Evolutionary conservation across 1,139 yeast species (phyloP).

Genomic region (Yamadazyma oceani): DNA sequence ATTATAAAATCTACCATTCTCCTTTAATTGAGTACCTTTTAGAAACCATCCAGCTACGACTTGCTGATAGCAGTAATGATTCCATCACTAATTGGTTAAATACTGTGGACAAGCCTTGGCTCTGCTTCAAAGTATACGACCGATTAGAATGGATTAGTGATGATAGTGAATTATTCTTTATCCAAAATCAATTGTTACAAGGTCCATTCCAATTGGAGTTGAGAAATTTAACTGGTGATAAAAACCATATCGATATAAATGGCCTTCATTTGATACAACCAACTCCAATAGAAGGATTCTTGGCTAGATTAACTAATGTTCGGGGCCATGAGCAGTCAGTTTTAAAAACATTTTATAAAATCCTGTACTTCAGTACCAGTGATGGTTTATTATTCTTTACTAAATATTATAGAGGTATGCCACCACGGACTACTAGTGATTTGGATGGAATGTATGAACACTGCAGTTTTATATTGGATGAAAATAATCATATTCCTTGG

Average conservation of each 20-base stretch:
- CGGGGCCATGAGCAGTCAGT: conserved; percentile 43
- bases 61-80: conserved; percentile 5
- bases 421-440: conserved; percentile 53
- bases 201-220: conserved; percentile 49
- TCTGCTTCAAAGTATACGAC: conserved; percentile 68
- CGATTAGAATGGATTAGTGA: conserved; percentile 73
- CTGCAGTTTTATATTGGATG: conserved; percentile 52
- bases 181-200: conserved; percentile 29
- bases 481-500: conserved; percentile 61
- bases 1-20: conserved; percentile 35
- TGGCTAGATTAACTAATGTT: conserved; percentile 56
- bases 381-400: conserved; percentile 63
- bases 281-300: conserved; percentile 71
- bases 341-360: conserved; percentile 49
- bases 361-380: conserved; percentile 63
- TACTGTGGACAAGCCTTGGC: conserved; percentile 33
- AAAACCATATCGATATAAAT: conserved; percentile 1
- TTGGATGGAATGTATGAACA: conserved; percentile 34
- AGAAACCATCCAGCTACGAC: conserved; percentile 17
- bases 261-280: conserved; percentile 34
- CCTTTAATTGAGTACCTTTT: conserved; percentile 36
- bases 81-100: conserved; percentile 10
- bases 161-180: conserved; percentile 44
- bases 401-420: conserved; percentile 54
- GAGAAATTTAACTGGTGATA: conserved; percentile 37